These are phyloP conservation scores for Scalesia atractyloides DNA, from an alignment of 129 eudicot genomes.

Conservation along the genomic window DNA sequence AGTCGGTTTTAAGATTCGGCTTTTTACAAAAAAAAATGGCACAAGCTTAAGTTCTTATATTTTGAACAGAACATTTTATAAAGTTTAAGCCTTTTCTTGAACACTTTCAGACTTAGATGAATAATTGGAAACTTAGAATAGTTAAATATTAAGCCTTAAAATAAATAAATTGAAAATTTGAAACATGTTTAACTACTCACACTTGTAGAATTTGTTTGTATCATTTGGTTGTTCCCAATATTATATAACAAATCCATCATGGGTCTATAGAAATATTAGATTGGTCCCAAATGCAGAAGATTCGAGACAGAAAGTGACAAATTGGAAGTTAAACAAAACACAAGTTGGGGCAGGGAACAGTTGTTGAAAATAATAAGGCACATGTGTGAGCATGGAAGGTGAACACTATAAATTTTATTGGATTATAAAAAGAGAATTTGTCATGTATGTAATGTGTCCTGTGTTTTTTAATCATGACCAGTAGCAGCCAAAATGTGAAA, in stretches of 20 bases:
- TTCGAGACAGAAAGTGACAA: constrained; percentile 23
- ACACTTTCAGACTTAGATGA: neutral
- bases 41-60: neutral
- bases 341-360: constrained; percentile 17
- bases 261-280: neutral
- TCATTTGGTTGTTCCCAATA: neutral
- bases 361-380: constrained; percentile 11
- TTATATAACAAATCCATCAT: constrained; percentile 5
- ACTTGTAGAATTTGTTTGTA: constrained; percentile 5
- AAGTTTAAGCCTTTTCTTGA: neutral
- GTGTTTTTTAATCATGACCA: too few species aligned
- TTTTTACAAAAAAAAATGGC: neutral
- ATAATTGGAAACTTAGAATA: neutral
- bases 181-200: neutral
- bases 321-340: constrained; percentile 8
- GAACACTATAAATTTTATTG: neutral
- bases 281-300: constrained; percentile 16
- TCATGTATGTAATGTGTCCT: neutral
- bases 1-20: neutral
- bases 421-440: constrained; percentile 3
- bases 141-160: neutral
- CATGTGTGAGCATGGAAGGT: constrained; percentile 22
- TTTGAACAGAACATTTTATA: neutral
- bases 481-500: too few species aligned
- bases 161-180: neutral